phyloP scores from a whole-genome alignment of 2,329 filamentous ascomycete species.

The Talaromyces pinophilus region DNA sequence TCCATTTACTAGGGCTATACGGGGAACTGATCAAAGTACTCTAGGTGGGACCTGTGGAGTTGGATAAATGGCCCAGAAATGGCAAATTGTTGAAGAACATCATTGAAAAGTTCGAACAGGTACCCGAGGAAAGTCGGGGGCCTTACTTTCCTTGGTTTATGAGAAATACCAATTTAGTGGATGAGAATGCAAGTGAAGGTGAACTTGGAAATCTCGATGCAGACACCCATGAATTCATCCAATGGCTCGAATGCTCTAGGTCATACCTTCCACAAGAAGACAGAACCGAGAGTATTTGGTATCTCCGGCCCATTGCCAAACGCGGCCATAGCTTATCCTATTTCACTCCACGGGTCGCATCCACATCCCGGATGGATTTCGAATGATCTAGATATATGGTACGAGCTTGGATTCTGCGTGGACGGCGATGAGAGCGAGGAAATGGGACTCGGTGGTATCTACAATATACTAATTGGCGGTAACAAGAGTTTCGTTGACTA shows the following conservation, averaged over 20 bases:
- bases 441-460: not conserved
- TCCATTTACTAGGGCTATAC: not conserved
- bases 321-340: not conserved
- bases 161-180: not conserved
- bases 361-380: not conserved
- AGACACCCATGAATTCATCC: not conserved
- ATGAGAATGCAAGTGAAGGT: not conserved
- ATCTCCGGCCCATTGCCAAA: not conserved
- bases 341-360: not conserved
- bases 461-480: not conserved
- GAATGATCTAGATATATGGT: not conserved
- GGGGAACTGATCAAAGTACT: not conserved
- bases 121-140: not conserved
- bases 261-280: not conserved
- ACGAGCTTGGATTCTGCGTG: not conserved
- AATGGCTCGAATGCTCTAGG: not conserved
- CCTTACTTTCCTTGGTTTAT: not conserved
- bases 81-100: not conserved
- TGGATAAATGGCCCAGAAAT: not conserved
- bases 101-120: not conserved
- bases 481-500: not conserved
- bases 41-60: not conserved
- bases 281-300: not conserved
- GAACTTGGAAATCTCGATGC: not conserved
- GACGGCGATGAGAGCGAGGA: not conserved